Evolutionary conservation across 2,329 filamentous ascomycete species (phyloP).

Genomic region (Penicillium sp.): DNA sequence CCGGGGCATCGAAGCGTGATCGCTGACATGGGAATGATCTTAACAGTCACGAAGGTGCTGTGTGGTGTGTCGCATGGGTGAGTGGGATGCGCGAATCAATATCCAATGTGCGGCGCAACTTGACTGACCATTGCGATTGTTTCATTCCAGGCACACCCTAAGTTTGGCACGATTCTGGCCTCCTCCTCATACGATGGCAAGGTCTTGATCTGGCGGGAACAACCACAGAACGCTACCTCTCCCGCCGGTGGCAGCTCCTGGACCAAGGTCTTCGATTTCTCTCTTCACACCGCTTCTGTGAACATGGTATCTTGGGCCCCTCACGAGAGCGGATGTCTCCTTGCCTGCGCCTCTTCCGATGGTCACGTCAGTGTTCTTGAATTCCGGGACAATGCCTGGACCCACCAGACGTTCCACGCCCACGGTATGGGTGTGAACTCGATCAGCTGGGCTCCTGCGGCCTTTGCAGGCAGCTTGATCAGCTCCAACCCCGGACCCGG

Average conservation of each 20-base stretch:
- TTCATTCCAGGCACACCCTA: constrained; percentile 74
- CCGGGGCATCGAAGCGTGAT: background rate
- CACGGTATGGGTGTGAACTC: constrained; percentile 95
- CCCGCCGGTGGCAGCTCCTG: constrained; percentile 60
- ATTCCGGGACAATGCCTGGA: constrained; percentile 95
- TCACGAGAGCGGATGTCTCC: constrained; percentile 89
- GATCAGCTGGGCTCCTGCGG: constrained; percentile 90
- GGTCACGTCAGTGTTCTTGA: constrained; percentile 92
- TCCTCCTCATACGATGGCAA: constrained; percentile 96
- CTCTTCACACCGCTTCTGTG: constrained; percentile 90
- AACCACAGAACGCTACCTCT: constrained; percentile 50
- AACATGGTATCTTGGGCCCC: constrained; percentile 98
- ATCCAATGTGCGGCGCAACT: constrained; percentile 5
- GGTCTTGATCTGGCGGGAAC: constrained; percentile 97
- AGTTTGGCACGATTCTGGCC: constrained; percentile 97
- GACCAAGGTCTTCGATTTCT: constrained; percentile 91
- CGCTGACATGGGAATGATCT: constrained; percentile 17
- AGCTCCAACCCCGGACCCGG: constrained; percentile 67
- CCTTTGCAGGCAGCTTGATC: constrained; percentile 80
- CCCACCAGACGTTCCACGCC: constrained; percentile 84
- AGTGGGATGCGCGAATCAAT: constrained; percentile 28
- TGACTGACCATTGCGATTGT: constrained; percentile 17
- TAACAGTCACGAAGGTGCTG: constrained; percentile 86
- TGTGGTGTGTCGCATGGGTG: constrained; percentile 95
- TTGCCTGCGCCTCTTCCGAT: constrained; percentile 92